A percentile compares a stretch with the other conserved stretches of the same genome.
Conservation (phyloP, 768 basidiomycete genomes). For the Agaricus bisporus region DNA sequence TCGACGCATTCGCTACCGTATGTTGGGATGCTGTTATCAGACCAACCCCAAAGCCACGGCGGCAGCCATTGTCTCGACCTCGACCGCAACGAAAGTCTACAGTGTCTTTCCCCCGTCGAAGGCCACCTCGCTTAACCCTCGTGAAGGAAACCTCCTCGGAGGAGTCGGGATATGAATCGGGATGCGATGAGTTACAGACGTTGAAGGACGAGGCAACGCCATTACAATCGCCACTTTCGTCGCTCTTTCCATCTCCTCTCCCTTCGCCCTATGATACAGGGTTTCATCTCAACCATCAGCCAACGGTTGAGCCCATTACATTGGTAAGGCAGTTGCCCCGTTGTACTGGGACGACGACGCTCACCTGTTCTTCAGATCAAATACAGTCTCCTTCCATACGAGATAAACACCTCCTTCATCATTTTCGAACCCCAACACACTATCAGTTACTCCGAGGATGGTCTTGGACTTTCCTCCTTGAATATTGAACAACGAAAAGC, state of each 20-base stretch:
- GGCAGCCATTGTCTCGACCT: neutral
- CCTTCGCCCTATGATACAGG: constrained; percentile 8
- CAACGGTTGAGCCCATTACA: constrained; percentile 6
- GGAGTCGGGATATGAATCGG: constrained; percentile 12
- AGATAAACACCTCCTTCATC: constrained; percentile 14
- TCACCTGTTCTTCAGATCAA: constrained; percentile 4
- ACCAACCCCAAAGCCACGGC: neutral
- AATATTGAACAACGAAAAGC: constrained; percentile 9
- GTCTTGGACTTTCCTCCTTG: constrained; percentile 17
- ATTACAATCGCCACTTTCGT: constrained; percentile 2
- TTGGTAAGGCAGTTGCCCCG: neutral
- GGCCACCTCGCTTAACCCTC: neutral
- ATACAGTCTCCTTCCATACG: constrained; percentile 12
- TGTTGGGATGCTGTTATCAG: constrained; percentile 27
- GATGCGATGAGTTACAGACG: constrained; percentile 8
- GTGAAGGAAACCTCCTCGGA: constrained; percentile 7
- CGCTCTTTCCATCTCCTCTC: neutral
- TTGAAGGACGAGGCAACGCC: constrained; percentile 4
- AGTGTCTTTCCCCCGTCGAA: constrained; percentile 1
- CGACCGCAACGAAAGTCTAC: neutral
- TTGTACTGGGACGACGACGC: neutral
- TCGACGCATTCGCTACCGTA: constrained; percentile 28
- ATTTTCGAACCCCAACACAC: constrained; percentile 13
- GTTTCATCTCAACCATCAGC: constrained; percentile 7
- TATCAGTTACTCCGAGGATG: constrained; percentile 16